These are phyloP conservation scores for Monosporascus sp. DNA, from an alignment of 2,329 filamentous ascomycete species.

Conservation along the genomic window DNA sequence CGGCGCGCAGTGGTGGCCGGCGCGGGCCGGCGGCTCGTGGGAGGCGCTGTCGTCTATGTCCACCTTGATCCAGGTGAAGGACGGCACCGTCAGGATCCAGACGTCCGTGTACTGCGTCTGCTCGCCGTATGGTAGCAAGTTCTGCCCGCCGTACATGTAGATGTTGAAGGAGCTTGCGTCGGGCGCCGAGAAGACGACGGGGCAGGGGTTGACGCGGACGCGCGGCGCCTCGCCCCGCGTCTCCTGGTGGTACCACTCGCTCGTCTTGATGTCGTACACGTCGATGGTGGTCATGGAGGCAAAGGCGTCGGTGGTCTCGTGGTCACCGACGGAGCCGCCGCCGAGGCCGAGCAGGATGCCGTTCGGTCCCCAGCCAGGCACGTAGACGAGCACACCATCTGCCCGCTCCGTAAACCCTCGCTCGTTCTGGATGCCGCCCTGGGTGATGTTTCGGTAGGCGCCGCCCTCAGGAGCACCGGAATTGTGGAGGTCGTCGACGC, in stretches of 20 bases:
- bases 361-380: slow-evolving; percentile 66
- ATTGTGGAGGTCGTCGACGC: slow-evolving; percentile 48
- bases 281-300: slow-evolving; percentile 54
- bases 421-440: slow-evolving; percentile 60
- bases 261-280: slow-evolving; percentile 69
- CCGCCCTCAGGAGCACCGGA: slow-evolving; percentile 56
- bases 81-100: slow-evolving; percentile 68
- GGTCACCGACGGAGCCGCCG: slow-evolving; percentile 50
- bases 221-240: slow-evolving; percentile 58
- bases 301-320: slow-evolving; percentile 51
- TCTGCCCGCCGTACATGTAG: slow-evolving; percentile 74
- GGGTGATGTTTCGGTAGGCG: slow-evolving; percentile 67
- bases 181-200: slow-evolving; percentile 61
- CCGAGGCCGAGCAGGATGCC: slow-evolving; percentile 68
- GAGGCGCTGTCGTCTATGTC: slow-evolving; percentile 33
- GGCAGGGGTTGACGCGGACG: slow-evolving; percentile 67
- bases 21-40: slow-evolving; percentile 52
- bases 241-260: slow-evolving; percentile 68
- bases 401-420: slow-evolving; percentile 67
- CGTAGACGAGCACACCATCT: slow-evolving; percentile 66
- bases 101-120: slow-evolving; percentile 63
- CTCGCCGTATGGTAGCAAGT: slow-evolving; percentile 55
- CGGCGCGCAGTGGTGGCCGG: slow-evolving; percentile 64
- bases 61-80: slow-evolving; percentile 68
- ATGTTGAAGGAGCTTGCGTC: slow-evolving; percentile 72